Base-by-base conservation (phyloP, 208 protist genomes). In the Acanthamoeba lugdunensis region DNA sequence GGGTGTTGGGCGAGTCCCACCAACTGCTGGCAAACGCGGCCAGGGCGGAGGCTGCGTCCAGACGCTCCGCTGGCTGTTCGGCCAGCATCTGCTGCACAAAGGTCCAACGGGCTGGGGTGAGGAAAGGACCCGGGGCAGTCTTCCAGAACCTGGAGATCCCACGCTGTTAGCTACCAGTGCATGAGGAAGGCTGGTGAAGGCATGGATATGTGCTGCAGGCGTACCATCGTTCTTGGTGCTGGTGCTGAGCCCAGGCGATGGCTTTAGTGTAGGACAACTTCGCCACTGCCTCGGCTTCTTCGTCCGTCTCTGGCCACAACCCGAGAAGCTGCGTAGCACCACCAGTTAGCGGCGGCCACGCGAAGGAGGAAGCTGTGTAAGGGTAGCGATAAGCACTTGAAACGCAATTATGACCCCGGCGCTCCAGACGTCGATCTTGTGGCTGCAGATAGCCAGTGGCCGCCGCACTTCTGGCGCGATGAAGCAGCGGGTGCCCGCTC, bases 91-190 rank as follows among this genome's bases (percentile, higher is more conserved):
- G 63, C 63, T 37, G 63, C 63, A 37, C 63, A 28, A 71, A 71
- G 63, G n/a, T n/a, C 63, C 63, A 71, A 71, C 63, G 63, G 63
- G n/a, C 6, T 71, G 63, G 63, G 63, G 63, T 71, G n/a, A 71
- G n/a, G 63, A 37, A 71, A 28, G 63, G 63, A 4, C 63, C 63
- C 6, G 63, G 63, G 63, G 6, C n/a, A 37, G 63, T 71, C 63
- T 71, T 37, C 63, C 63, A 71, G 63, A 71, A 37, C 63, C 63
- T 71, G 63, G n/a, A 25, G 58, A 18, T 1, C 3, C 1, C 0
- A 25, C n/a, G 13, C 63, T 21, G 28, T 71, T 13, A 71, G 63
- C 23, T 63, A 7, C 13, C 14, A 4, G 25, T 5, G 23, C 61
- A 2, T 1, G 14, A n/a, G 61, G 2, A n/a, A 2, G 61, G 14